Evolutionary conservation across 1,284 basidiomycete genomes (phyloP), one percentile per base, ranked within the genome.

Genomic region (Golubevia pallescens): DNA sequence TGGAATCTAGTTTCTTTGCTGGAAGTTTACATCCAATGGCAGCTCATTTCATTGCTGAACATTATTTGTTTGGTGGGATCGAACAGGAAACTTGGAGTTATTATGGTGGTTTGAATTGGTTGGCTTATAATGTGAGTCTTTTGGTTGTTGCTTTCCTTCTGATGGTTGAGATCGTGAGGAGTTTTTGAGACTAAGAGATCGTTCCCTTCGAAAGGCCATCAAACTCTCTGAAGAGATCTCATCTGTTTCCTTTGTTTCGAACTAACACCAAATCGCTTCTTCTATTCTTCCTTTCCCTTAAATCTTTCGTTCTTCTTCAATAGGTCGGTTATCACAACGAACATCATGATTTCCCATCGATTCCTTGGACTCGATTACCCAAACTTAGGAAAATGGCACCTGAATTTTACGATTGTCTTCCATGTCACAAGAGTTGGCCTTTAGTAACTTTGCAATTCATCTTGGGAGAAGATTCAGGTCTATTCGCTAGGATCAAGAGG

Each of bases 251-350:
- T n/a, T n/a, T n/a, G n/a, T n/a, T n/a, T n/a, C n/a, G n/a, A n/a
- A n/a, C n/a, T n/a, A n/a, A n/a, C n/a, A n/a, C n/a, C n/a, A n/a
- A n/a, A n/a, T n/a, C n/a, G n/a, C n/a, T n/a, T n/a, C n/a, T n/a
- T n/a, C n/a, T n/a, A n/a, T n/a, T n/a, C n/a, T n/a, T n/a, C n/a
- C n/a, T n/a, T n/a, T n/a, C n/a, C n/a, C n/a, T n/a, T 28, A 28
- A 28, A 28, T 28, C 28, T 28, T 28, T 28, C 28, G 28, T 28
- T 28, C 28, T 28, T 28, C n/a, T n/a, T n/a, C n/a, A n/a, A n/a
- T n/a, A n/a, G n/a, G 93, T 97, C 65, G 96, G 96, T 56, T 98
- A 97, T 85, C 96, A 98, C 86, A 97, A 98, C 87, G 96, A 99
- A 85, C 96, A 99, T 86, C 96, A 99, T 87, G 96, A 99, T 87